These are phyloP conservation scores for Pharnaceum exiguum DNA, from an alignment of 148 eudicot genomes.

Conservation along the genomic window DNA sequence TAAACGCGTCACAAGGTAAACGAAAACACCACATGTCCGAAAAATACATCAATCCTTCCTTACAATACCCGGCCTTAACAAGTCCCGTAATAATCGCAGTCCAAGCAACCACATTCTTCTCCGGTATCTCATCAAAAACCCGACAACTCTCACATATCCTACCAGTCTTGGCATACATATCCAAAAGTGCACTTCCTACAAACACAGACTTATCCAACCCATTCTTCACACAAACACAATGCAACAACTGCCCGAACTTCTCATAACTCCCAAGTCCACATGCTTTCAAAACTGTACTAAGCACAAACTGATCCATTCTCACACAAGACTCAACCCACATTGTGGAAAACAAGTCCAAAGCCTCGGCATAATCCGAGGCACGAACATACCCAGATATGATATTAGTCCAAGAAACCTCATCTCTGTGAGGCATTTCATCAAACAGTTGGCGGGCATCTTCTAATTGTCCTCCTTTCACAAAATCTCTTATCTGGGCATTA, in stretches of 20 bases:
- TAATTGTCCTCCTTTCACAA: conserved; percentile 45
- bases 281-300: conserved; percentile 77
- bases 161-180: conserved; percentile 74
- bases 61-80: conserved; percentile 56
- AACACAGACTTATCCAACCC: conserved; percentile 62
- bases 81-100: conserved; percentile 83
- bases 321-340: conserved; percentile 50
- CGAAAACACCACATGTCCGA: conserved; percentile 48
- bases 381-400: conserved; percentile 70
- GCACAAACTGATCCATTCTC: conserved; percentile 54
- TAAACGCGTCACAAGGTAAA: conserved; percentile 57
- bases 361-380: conserved; percentile 42
- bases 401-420: conserved; percentile 71
- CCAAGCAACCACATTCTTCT: conserved; percentile 88
- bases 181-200: conserved; percentile 80
- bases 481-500: conserved; percentile 40
- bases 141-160: conserved; percentile 52
- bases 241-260: conserved; percentile 48
- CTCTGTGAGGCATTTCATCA: conserved; percentile 60
- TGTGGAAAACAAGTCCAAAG: conserved; percentile 49
- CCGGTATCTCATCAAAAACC: conserved; percentile 77
- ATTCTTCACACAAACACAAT: conserved; percentile 56
- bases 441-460: conserved; percentile 63
- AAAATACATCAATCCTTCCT: conserved; percentile 62
- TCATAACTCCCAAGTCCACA: conserved; percentile 43